Evolutionary conservation across 2,329 filamentous ascomycete species (phyloP).

Genomic region (Ophioceras dolichostomum): DNA sequence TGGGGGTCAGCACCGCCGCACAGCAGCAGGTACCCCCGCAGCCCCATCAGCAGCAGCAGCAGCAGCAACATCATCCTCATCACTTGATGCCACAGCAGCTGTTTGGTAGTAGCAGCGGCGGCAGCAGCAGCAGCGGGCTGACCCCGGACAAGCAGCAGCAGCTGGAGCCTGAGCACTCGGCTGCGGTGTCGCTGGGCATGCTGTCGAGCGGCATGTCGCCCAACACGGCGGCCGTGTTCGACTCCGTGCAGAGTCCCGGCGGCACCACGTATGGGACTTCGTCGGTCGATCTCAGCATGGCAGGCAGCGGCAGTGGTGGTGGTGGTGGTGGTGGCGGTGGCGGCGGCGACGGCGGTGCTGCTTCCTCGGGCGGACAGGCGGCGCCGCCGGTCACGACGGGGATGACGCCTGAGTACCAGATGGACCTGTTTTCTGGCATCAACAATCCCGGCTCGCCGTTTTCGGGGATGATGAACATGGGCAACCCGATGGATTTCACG

Average conservation of each 20-base stretch:
- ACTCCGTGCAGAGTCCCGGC: conserved; percentile 22
- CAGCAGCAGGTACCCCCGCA: too few species aligned
- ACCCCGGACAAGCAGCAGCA: too few species aligned
- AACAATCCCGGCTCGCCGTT: conserved; percentile 31
- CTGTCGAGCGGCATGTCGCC: conserved; percentile 23
- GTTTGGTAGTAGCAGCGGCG: neutral
- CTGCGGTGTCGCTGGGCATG: conserved; percentile 28
- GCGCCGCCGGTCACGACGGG: too few species aligned
- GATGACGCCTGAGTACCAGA: conserved; percentile 23
- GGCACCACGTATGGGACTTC: conserved; percentile 24
- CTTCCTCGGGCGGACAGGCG: too few species aligned
- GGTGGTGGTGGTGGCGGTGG: conserved; percentile 7
- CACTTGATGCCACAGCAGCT: too few species aligned
- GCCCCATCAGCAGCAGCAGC: too few species aligned
- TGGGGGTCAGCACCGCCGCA: neutral
- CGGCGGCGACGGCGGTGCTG: conserved; percentile 10
- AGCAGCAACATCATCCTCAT: too few species aligned
- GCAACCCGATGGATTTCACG: conserved; percentile 29
- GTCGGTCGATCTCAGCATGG: conserved; percentile 24
- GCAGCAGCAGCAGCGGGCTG: too few species aligned
- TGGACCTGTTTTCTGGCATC: conserved; percentile 17
- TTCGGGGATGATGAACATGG: conserved; percentile 37
- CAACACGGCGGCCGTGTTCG: conserved; percentile 14
- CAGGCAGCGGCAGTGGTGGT: conserved; percentile 1
- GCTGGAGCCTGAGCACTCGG: conserved; percentile 25